phyloP scores from a whole-genome alignment of 208 protist species.

The Acanthamoeba castellanii region DNA sequence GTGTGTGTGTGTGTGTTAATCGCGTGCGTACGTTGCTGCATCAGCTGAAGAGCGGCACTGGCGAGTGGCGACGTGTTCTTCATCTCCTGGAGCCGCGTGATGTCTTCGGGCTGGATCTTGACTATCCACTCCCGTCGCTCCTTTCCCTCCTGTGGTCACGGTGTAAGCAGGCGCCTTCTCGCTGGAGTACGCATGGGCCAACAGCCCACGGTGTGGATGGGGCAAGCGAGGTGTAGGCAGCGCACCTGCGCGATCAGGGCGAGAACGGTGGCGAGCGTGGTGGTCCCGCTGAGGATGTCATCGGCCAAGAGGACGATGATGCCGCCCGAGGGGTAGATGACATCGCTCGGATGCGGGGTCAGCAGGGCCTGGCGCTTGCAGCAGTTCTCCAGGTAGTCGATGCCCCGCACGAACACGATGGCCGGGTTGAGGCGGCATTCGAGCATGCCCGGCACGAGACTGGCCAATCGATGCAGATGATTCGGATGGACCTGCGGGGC shows the following conservation, averaged over 20 bases:
- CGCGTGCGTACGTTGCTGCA: not conserved
- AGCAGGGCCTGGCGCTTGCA: not conserved
- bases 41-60: conserved; percentile 17
- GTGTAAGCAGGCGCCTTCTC: too few species aligned
- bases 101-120: conserved; percentile 62
- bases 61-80: conserved; percentile 13
- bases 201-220: too few species aligned
- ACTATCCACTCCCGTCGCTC: conserved; percentile 43
- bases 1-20: not conserved
- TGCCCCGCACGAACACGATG: conserved; percentile 49
- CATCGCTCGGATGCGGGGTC: not conserved
- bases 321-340: conserved; percentile 53
- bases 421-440: conserved; percentile 59
- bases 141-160: not conserved
- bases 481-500: conserved; percentile 49
- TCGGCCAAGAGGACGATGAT: conserved; percentile 43
- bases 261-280: not conserved
- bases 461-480: conserved; percentile 15
- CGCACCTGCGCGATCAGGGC: conserved; percentile 1
- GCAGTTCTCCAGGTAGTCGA: conserved; percentile 66
- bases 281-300: conserved; percentile 18
- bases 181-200: too few species aligned
- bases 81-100: conserved; percentile 21
- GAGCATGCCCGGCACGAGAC: conserved; percentile 57
- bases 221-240: too few species aligned